These are phyloP conservation scores for Ascocoryne sarcoides DNA, from an alignment of 2,329 filamentous ascomycete species.

Conservation along the genomic window DNA sequence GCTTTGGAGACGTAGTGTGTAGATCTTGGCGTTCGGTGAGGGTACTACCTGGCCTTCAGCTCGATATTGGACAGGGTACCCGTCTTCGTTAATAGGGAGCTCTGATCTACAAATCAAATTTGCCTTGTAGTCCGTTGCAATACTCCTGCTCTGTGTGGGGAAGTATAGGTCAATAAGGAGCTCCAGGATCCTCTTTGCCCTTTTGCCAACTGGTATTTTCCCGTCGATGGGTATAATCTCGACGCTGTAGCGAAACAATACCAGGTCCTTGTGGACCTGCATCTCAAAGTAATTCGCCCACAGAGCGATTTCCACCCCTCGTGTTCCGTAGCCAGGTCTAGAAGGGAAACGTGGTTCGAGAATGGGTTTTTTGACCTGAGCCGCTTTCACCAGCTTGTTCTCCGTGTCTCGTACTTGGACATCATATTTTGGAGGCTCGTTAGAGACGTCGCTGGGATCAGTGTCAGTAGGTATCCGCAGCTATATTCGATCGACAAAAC, in stretches of 20 bases:
- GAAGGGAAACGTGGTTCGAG: constrained; percentile 2
- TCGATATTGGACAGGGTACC: constrained; percentile 6
- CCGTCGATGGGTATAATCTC: constrained; percentile 3
- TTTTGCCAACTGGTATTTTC: constrained; percentile 5
- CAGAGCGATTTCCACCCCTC: constrained; percentile 7
- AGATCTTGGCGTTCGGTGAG: constrained; percentile 1
- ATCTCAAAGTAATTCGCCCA: constrained; percentile 13
- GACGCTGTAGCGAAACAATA: constrained; percentile 10
- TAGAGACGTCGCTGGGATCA: neutral
- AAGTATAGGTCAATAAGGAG: constrained; percentile 9
- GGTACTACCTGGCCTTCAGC: constrained; percentile 11
- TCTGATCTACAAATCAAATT: constrained; percentile 5
- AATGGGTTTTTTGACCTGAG: constrained; percentile 2
- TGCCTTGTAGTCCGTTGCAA: constrained; percentile 13
- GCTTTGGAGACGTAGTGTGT: constrained; percentile 6
- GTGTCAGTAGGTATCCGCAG: neutral
- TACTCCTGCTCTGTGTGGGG: constrained; percentile 1
- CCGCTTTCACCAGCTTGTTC: neutral
- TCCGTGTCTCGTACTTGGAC: neutral
- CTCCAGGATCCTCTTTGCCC: constrained; percentile 7
- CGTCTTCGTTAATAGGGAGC: constrained; percentile 3
- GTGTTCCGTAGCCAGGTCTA: constrained; percentile 10
- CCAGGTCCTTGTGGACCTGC: constrained; percentile 3
- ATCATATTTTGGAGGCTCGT: neutral
- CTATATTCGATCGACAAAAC: neutral